These are phyloP conservation scores for Zygoascus hellenicus DNA, from an alignment of 1,139 yeast species.

Conservation along the genomic window DNA sequence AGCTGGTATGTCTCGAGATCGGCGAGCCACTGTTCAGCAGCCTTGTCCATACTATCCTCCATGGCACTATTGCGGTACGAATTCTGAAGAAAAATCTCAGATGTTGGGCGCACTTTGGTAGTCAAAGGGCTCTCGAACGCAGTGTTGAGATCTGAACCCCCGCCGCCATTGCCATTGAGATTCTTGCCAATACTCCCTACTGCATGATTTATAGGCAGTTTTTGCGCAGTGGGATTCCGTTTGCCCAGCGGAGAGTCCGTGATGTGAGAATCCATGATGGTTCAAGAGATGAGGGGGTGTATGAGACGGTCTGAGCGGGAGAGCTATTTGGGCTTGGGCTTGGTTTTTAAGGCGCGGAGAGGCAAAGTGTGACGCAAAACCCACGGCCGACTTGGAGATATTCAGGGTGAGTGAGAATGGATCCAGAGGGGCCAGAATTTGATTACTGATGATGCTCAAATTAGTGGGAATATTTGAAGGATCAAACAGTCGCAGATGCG, in stretches of 20 bases:
- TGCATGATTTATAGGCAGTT: conserved; percentile 3
- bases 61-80: conserved; percentile 14
- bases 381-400: too few species aligned
- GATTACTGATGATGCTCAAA: too few species aligned
- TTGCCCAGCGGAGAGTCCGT: conserved; percentile 9
- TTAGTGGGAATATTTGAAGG: too few species aligned
- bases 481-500: too few species aligned
- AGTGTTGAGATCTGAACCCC: conserved; percentile 5
- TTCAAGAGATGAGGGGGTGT: neutral
- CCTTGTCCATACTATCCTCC: conserved; percentile 23
- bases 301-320: too few species aligned
- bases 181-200: conserved; percentile 1
- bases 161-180: conserved; percentile 1
- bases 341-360: too few species aligned
- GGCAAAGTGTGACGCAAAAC: too few species aligned
- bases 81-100: conserved; percentile 26
- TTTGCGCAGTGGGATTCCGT: conserved; percentile 5
- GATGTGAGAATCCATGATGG: conserved; percentile 8
- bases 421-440: too few species aligned
- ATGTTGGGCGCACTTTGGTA: conserved; percentile 26
- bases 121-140: conserved; percentile 24
- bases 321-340: too few species aligned
- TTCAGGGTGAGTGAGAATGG: too few species aligned
- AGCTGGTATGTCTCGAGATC: conserved; percentile 32
- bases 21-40: conserved; percentile 33